A percentile compares a stretch with the other conserved stretches of the same genome.
Evolutionary conservation across 2,329 filamentous ascomycete genomes (phyloP).

Genomic region (Penicillium sp.): DNA sequence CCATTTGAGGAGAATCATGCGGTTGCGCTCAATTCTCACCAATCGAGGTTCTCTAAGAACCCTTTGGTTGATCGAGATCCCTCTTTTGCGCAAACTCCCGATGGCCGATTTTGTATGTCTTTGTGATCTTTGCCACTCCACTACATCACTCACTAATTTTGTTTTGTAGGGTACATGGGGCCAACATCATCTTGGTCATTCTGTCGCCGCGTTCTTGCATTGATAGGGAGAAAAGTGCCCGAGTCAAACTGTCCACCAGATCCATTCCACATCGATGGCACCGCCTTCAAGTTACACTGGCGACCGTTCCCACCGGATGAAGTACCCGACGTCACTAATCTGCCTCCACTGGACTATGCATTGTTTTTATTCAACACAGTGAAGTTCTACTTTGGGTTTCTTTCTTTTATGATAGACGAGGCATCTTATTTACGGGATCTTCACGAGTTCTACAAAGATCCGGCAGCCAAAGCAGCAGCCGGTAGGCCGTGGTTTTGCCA

Average conservation of each 20-base stretch:
- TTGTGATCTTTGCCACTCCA: neutral
- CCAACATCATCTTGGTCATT: constrained; percentile 42
- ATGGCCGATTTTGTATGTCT: constrained; percentile 34
- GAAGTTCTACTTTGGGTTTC: constrained; percentile 58
- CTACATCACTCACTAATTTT: constrained; percentile 7
- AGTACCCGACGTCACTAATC: constrained; percentile 36
- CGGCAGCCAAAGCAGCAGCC: constrained; percentile 27
- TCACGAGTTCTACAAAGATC: constrained; percentile 47
- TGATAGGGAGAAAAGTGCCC: constrained; percentile 35
- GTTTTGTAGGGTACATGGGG: constrained; percentile 35
- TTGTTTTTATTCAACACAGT: constrained; percentile 58
- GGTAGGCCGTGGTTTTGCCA: constrained; percentile 55
- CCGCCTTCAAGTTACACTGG: constrained; percentile 36
- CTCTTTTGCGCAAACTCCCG: constrained; percentile 32
- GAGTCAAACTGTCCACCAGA: constrained; percentile 34
- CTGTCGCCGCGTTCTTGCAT: constrained; percentile 35
- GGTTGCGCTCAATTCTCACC: constrained; percentile 13
- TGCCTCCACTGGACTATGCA: constrained; percentile 56
- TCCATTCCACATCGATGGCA: constrained; percentile 35
- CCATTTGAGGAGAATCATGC: constrained; percentile 5
- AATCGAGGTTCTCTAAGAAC: constrained; percentile 26
- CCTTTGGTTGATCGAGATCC: constrained; percentile 36
- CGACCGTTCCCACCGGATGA: constrained; percentile 25
- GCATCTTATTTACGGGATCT: constrained; percentile 39
- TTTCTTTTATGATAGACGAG: constrained; percentile 60